phyloP scores from a whole-genome alignment of 441 rosid species.

The Erysimum pusillum region DNA sequence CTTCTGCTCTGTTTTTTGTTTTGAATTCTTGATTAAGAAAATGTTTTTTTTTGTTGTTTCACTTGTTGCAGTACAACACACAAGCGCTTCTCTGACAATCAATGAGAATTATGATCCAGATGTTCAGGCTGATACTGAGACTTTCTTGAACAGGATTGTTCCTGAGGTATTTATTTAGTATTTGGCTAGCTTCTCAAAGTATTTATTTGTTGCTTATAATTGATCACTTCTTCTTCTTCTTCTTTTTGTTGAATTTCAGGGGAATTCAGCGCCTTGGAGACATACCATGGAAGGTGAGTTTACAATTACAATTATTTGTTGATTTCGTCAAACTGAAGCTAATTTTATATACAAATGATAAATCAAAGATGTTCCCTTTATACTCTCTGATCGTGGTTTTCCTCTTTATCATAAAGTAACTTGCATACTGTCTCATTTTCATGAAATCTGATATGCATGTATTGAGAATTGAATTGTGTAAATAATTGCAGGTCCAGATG shows the following conservation, averaged over 20 bases:
- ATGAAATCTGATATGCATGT: background rate
- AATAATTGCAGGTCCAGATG: constrained; percentile 81
- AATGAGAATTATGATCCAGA: constrained; percentile 96
- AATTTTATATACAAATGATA: too few relatives aligned
- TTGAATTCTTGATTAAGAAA: constrained; percentile 8
- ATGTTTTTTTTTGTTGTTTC: background rate
- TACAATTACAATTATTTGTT: background rate
- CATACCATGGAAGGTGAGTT: constrained; percentile 88
- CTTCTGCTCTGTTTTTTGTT: constrained; percentile 8
- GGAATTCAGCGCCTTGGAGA: constrained; percentile 94
- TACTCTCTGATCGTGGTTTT: constrained; percentile 1
- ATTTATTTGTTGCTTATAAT: too few relatives aligned
- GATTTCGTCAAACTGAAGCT: background rate
- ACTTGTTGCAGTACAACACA: constrained; percentile 72
- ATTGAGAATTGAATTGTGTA: constrained; percentile 19
- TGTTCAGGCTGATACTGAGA: constrained; percentile 93
- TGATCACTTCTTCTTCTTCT: background rate
- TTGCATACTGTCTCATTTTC: background rate
- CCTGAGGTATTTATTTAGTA: constrained; percentile 67
- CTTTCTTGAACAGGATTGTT: constrained; percentile 87
- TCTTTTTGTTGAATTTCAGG: constrained; percentile 53
- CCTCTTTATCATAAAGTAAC: constrained; percentile 1
- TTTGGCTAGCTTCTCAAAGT: too few relatives aligned
- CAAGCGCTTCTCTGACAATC: constrained; percentile 94
- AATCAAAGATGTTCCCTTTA: constrained; percentile 13